Conservation (phyloP, 345 rosid species). For the Syzygium aromaticum region DNA sequence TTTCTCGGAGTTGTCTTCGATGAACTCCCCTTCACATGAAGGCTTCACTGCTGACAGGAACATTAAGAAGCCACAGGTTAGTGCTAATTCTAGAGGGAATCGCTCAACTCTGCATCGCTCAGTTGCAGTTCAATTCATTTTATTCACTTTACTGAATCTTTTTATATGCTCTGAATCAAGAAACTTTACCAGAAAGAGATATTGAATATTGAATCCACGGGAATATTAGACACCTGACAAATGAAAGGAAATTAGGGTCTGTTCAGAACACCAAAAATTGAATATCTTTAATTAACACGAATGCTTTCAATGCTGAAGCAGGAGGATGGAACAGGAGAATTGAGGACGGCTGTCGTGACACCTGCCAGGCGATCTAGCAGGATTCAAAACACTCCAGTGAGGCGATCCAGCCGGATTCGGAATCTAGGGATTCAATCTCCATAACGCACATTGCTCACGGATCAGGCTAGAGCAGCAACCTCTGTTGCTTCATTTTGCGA, state of each 20-base stretch:
- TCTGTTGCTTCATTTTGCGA: neutral
- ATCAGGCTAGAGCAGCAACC: neutral
- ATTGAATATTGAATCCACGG: too few species aligned
- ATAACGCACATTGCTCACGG: neutral
- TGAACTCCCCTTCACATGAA: neutral
- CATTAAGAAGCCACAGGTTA: neutral
- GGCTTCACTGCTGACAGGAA: neutral
- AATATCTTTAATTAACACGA: neutral
- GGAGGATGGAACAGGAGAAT: slow-evolving; percentile 11
- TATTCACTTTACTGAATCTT: neutral
- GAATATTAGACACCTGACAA: neutral
- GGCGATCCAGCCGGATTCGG: slow-evolving; percentile 39
- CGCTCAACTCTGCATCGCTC: neutral
- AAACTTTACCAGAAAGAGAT: neutral
- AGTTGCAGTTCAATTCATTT: neutral
- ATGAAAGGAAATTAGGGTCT: neutral
- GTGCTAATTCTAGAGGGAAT: neutral
- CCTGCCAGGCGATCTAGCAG: neutral
- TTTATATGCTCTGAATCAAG: neutral
- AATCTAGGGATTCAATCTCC: slow-evolving; percentile 18
- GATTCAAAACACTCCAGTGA: slow-evolving; percentile 18
- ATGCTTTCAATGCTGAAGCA: slow-evolving; percentile 9
- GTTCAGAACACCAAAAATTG: neutral
- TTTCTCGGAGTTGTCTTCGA: slow-evolving; percentile 9
- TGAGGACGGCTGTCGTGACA: neutral